Evolutionary conservation across 1,284 basidiomycete genomes (phyloP), one percentile per base, ranked within the genome.

Genomic region (Leccinum subfulvum): DNA sequence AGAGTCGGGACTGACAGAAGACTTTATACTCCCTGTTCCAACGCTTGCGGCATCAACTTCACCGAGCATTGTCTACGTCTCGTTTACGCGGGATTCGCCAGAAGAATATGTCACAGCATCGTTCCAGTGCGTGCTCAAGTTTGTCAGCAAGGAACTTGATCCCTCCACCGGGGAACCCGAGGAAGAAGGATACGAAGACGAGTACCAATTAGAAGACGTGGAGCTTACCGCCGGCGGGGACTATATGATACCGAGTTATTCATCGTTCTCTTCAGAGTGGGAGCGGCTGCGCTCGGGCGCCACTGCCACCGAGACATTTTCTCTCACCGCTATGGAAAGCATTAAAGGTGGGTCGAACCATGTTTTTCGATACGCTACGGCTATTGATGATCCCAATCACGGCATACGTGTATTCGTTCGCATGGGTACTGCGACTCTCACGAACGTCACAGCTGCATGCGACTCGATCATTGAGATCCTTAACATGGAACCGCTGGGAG

Each of bases 121-220:
- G 23, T 23, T 98, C 83, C 83, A 85, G 65, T 97, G 94, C 75
- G 88, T 90, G n/a, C 88, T 99, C 77, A 95, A 95, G 76, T 99
- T 98, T 75, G 82, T 97, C 69, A 96, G 93, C 79, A 99, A 99
- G 78, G 97, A 99, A 75, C 86, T 99, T 16, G 97, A 99, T 77
- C 97, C 97, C 14, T 82, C 90, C 28, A 97, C 92, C n/a, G 96
- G 96, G 59, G 91, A 95, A 75, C 97, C 97, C 13, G 97, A 99
- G 77, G 94, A 94, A 69, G 96, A 98, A 67, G 97, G 97, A 7
- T 99, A 99, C 78, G 92, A 95, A 74, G 97, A 99, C 80, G 97
- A 99, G 78, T 99, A 99, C 79, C 92, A 95, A 76, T 83, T 98
- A 51, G 97, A 98, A 77, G 97, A 98, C 68, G 86, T 98, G 61